Evolutionary conservation across 2,329 filamentous ascomycete species (phyloP), one percentile per base, ranked within the genome.

Genomic region (Colletotrichum chlorophyti): DNA sequence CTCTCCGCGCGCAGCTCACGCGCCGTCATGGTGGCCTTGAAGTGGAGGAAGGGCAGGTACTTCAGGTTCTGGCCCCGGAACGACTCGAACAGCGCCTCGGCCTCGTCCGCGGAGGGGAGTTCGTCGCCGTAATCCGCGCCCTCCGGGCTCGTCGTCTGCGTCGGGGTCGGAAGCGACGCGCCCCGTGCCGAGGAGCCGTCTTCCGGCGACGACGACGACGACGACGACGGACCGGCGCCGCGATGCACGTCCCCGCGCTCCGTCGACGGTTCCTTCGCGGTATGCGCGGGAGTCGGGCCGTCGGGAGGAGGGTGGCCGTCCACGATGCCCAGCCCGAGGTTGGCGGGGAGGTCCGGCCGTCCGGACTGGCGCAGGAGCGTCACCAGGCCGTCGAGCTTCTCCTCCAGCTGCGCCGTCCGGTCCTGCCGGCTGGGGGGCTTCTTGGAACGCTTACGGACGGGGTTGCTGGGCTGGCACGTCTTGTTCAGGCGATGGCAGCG

Each of bases 401-500:
- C 65, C 48, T 70, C 68, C 8, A 70, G 53, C 7, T 64, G 60
- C 2, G 63, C 61, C 21, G 50, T 62, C 38, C 59, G n/a, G n/a
- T n/a, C n/a, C n/a, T n/a, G n/a, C n/a, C n/a, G 64, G n/a, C 37
- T 65, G 1, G 60, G 58, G 32, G 62, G 66, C 31, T 64, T 61
- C 24, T 57, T 43, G 19, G 60, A 46, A 6, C 66, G 65, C 47
- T 64, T 69, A 46, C 74, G 71, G 12, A 72, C 65, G n/a, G 72
- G 69, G 15, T 65, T 63, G 8, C 75, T 72, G 10, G 76, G 72
- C 15, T 69, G 66, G 59, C 78, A 79, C 42, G 74, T 66, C 60
- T 74, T 76, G 19, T 70, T 70, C 2, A 80, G 65, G 5, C 77
- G 74, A 43, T 72, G 66, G 40, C 78, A 80, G 53, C 78, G 75